A percentile compares a stretch with the other conserved stretches of the same genome.
Evolutionary conservation across 2,329 filamentous ascomycete genomes (phyloP).

Genomic region (Colletotrichum sp.): DNA sequence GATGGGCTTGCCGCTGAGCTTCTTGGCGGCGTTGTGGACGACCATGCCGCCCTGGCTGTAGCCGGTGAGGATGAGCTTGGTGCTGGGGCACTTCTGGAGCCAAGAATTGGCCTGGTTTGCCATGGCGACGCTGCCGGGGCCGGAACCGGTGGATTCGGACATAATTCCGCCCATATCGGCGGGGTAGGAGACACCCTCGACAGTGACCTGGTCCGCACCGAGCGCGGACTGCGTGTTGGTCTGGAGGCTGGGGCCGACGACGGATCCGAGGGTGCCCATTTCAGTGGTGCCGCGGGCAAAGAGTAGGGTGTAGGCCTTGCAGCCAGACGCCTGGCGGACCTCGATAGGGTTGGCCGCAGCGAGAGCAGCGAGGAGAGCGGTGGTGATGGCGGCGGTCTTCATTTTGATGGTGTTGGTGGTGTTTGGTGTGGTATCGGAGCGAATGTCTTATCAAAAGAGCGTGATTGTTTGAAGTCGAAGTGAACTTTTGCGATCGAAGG

Average conservation of each 20-base stretch:
- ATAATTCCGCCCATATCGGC: constrained; percentile 50
- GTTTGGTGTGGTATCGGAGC: background rate
- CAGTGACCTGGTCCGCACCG: constrained; percentile 47
- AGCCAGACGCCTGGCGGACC: constrained; percentile 25
- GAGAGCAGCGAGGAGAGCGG: constrained; percentile 29
- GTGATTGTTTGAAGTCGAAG: background rate
- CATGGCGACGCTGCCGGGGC: constrained; percentile 48
- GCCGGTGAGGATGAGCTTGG: constrained; percentile 51
- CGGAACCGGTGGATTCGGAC: constrained; percentile 43
- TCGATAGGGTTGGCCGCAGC: constrained; percentile 24
- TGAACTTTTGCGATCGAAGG: background rate
- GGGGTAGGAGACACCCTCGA: constrained; percentile 60
- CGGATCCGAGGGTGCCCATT: constrained; percentile 53
- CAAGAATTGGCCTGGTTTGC: constrained; percentile 30
- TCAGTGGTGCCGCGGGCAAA: constrained; percentile 62
- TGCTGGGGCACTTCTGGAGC: constrained; percentile 45
- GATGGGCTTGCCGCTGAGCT: constrained; percentile 23
- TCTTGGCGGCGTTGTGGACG: constrained; percentile 48
- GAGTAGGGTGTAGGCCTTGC: constrained; percentile 55
- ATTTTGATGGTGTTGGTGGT: constrained; percentile 23
- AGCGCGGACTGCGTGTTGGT: constrained; percentile 44
- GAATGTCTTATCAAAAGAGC: background rate
- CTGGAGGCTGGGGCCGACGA: constrained; percentile 56
- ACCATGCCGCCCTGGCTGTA: constrained; percentile 47
- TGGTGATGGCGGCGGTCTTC: constrained; percentile 37